Conservation (phyloP, 176 grass and related monocot genomes). For the Aegilops bicornis region DNA sequence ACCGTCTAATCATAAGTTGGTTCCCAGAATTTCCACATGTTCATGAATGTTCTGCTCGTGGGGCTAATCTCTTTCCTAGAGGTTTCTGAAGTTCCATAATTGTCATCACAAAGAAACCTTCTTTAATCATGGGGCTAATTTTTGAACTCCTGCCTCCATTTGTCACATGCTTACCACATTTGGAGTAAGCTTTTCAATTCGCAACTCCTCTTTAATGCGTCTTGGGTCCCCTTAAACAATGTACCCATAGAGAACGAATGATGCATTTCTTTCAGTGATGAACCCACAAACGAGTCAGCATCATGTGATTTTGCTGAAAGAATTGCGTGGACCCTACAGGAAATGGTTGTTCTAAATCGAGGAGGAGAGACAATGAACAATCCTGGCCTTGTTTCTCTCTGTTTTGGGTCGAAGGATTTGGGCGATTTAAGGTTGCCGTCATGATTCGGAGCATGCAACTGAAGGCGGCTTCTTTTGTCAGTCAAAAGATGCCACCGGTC, state of each 20-base stretch:
- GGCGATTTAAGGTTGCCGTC: conserved; percentile 8
- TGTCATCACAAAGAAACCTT: background rate
- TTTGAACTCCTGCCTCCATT: background rate
- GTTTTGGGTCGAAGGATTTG: background rate
- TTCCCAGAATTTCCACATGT: background rate
- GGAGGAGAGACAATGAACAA: background rate
- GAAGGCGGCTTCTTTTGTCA: background rate
- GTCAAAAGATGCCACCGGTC: conserved; percentile 43
- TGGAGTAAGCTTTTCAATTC: background rate
- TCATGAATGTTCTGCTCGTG: background rate
- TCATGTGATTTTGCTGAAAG: background rate
- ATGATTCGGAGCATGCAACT: conserved; percentile 25
- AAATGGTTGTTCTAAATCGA: background rate
- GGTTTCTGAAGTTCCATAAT: background rate
- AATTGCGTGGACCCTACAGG: background rate
- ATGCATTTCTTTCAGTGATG: background rate
- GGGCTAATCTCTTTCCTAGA: background rate
- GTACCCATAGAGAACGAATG: background rate
- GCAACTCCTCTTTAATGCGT: background rate
- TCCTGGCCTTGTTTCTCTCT: background rate
- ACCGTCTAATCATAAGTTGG: too few species aligned
- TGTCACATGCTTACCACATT: background rate
- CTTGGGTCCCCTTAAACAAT: background rate
- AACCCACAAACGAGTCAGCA: background rate
- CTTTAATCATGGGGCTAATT: background rate